Evolutionary conservation across 2,329 filamentous ascomycete species (phyloP).

Genomic region (Aureobasidium melanogenum): DNA sequence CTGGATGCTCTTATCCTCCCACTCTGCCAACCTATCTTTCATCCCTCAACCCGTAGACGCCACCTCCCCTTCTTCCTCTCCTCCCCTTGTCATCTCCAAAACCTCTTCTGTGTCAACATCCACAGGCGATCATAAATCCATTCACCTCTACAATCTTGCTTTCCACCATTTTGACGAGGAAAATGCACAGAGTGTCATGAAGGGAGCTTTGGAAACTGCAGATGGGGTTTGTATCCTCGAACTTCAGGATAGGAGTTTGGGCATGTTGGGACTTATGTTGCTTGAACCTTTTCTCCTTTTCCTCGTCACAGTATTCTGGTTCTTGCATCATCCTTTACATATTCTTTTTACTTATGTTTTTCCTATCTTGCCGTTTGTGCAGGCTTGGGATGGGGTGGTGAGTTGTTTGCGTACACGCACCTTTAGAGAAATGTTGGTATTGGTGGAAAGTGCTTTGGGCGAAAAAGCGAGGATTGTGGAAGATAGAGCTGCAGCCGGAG

Average conservation of each 20-base stretch:
- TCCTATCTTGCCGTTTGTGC: constrained; percentile 58
- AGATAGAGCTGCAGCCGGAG: constrained; percentile 23
- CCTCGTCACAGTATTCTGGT: constrained; percentile 45
- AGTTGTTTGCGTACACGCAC: constrained; percentile 60
- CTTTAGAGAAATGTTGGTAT: constrained; percentile 51
- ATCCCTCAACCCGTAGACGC: constrained; percentile 57
- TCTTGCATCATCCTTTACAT: constrained; percentile 44
- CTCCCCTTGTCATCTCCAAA: constrained; percentile 27
- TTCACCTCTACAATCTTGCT: constrained; percentile 62
- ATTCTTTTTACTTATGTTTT: constrained; percentile 59
- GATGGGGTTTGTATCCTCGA: constrained; percentile 66
- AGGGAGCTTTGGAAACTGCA: constrained; percentile 54
- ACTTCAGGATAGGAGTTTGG: constrained; percentile 52
- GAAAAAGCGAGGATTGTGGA: constrained; percentile 35
- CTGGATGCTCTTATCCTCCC: constrained; percentile 24
- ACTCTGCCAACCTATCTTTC: constrained; percentile 46
- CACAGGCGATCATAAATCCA: constrained; percentile 33
- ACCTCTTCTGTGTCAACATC: background rate
- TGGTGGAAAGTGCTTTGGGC: constrained; percentile 40
- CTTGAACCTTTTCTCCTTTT: constrained; percentile 38
- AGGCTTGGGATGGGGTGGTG: constrained; percentile 61
- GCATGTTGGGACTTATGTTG: constrained; percentile 25
- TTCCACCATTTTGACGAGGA: constrained; percentile 70
- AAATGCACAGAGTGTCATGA: constrained; percentile 51
- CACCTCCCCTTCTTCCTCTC: constrained; percentile 37